Percentiles rank a stretch among this genome's conserved stretches.
phyloP scores from a whole-genome alignment of 2,329 filamentous ascomycete genomes.

The Gliomastix tumulicola region DNA sequence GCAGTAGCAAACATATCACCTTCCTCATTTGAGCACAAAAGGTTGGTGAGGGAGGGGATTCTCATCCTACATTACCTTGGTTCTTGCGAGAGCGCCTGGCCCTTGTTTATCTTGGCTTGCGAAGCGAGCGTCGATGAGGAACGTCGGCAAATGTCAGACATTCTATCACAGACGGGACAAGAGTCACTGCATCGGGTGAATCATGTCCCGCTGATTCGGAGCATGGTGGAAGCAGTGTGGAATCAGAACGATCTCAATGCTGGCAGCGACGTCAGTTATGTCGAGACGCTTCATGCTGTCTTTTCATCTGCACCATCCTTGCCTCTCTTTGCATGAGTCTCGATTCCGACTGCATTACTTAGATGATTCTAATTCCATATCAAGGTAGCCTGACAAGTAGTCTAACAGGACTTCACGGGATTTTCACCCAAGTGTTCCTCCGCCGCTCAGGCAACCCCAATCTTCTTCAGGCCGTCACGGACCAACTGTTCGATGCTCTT shows the following conservation, averaged over 20 bases:
- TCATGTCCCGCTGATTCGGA: constrained; percentile 3
- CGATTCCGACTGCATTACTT: background rate
- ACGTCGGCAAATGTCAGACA: constrained; percentile 4
- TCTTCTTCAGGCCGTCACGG: background rate
- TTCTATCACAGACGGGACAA: constrained; percentile 3
- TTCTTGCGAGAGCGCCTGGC: constrained; percentile 5
- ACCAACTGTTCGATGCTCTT: background rate
- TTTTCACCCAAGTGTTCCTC: background rate
- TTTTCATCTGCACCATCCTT: constrained; percentile 3
- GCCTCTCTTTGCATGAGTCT: constrained; percentile 2
- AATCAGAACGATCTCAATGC: constrained; percentile 6
- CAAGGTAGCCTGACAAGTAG: background rate
- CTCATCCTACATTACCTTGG: constrained; percentile 4
- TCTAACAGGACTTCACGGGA: background rate
- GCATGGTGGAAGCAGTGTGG: constrained; percentile 4
- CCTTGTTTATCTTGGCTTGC: constrained; percentile 5
- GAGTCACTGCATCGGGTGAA: constrained; percentile 3
- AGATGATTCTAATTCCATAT: background rate
- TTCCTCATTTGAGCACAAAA: constrained; percentile 2
- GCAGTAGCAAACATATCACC: constrained; percentile 2
- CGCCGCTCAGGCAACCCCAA: background rate
- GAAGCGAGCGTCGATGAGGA: constrained; percentile 5
- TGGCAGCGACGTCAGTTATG: constrained; percentile 3
- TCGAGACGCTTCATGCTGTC: constrained; percentile 4
- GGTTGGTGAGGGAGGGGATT: constrained; percentile 5